Evolutionary conservation across 495 filamentous ascomycete species (phyloP).

Genomic region (Apodospora peruviana): DNA sequence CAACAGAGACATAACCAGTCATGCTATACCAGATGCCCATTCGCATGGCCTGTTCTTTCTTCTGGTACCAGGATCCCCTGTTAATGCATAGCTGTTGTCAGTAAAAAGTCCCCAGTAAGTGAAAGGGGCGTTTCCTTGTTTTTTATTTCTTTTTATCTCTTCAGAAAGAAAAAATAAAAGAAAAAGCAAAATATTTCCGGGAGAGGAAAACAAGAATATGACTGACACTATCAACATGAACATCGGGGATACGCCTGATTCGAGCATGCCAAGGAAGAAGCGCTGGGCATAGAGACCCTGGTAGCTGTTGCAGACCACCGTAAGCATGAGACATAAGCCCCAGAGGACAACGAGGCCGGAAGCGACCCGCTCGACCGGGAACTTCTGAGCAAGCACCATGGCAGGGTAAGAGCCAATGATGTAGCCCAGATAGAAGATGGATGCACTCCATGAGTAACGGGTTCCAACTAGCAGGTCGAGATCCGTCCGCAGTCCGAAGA

Average conservation of each 20-base stretch:
- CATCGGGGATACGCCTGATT: slow-evolving; percentile 37
- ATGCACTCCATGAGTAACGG: slow-evolving; percentile 27
- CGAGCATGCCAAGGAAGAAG: slow-evolving; percentile 45
- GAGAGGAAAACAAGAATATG: no score
- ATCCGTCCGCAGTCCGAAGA: slow-evolving; percentile 24
- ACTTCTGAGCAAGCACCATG: slow-evolving; percentile 39
- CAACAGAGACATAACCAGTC: slow-evolving; percentile 41
- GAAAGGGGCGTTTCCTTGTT: no score
- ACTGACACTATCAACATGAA: slow-evolving; percentile 45
- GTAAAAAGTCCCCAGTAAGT: no score
- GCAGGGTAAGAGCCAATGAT: slow-evolving; percentile 41
- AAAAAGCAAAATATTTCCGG: no score
- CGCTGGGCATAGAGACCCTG: slow-evolving; percentile 35
- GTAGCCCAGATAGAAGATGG: slow-evolving; percentile 46
- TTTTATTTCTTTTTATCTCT: no score
- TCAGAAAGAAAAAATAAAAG: no score
- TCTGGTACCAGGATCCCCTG: slow-evolving; percentile 39
- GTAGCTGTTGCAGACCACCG: slow-evolving; percentile 32
- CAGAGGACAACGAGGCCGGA: slow-evolving; percentile 25
- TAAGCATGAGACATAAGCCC: slow-evolving; percentile 19
- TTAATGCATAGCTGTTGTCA: no score
- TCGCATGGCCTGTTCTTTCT: slow-evolving; percentile 40
- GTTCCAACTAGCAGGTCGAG: slow-evolving; percentile 30
- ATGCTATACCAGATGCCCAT: slow-evolving; percentile 41
- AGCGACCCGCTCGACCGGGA: slow-evolving; percentile 40